These are phyloP conservation scores for Meyerozyma smithsonii DNA, from an alignment of 1,139 yeast species.

Conservation along the genomic window DNA sequence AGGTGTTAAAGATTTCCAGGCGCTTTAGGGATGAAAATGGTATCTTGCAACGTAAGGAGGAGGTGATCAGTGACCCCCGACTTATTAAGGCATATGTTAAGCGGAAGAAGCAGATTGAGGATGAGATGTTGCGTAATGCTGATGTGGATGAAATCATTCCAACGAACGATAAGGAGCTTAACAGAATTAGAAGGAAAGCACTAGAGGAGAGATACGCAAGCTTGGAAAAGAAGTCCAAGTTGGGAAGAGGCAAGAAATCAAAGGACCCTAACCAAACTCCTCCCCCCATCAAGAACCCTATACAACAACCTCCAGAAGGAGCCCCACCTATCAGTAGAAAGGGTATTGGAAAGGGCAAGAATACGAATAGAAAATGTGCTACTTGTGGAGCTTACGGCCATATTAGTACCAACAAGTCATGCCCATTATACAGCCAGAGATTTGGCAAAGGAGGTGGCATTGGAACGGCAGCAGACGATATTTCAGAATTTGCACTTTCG, in stretches of 20 bases:
- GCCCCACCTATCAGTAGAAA: constrained; percentile 51
- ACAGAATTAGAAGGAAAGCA: constrained; percentile 70
- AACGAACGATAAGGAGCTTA: constrained; percentile 82
- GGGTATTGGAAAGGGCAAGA: constrained; percentile 71
- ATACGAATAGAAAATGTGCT: constrained; percentile 82
- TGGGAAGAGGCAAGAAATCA: constrained; percentile 34
- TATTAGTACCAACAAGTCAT: constrained; percentile 81
- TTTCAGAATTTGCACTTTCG: neutral
- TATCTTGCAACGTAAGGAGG: constrained; percentile 76
- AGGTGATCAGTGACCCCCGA: constrained; percentile 76
- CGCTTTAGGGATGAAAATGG: constrained; percentile 83
- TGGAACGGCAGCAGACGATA: constrained; percentile 3
- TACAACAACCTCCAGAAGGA: constrained; percentile 44
- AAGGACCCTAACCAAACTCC: neutral
- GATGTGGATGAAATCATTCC: constrained; percentile 68
- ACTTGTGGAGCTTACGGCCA: constrained; percentile 96
- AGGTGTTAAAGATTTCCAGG: constrained; percentile 71
- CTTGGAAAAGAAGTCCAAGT: constrained; percentile 62
- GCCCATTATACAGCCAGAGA: constrained; percentile 67
- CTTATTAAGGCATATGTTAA: constrained; percentile 82
- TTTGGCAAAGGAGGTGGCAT: constrained; percentile 16
- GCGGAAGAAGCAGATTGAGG: constrained; percentile 74
- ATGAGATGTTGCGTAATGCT: constrained; percentile 50
- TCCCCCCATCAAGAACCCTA: constrained; percentile 28
- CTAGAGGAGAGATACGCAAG: constrained; percentile 83